phyloP scores from a whole-genome alignment of 768 basidiomycete genomes.

The Suillus alpinus region DNA sequence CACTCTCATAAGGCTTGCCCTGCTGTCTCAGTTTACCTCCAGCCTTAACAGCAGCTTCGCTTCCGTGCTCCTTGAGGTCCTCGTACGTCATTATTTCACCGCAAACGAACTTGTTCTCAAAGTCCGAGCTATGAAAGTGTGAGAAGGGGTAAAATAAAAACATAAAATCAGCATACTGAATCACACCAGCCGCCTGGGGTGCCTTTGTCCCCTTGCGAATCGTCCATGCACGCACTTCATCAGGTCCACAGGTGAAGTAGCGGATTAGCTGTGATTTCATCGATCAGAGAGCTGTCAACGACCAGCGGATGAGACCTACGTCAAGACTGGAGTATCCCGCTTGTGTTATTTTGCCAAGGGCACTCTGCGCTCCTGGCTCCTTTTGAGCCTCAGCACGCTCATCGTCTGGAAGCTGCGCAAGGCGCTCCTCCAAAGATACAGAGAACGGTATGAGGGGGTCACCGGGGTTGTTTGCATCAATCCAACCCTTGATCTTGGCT shows the following conservation, averaged over 20 bases:
- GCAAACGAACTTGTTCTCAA: slow-evolving; percentile 97
- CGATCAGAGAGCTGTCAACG: neutral
- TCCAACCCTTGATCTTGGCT: slow-evolving; percentile 97
- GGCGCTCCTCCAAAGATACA: slow-evolving; percentile 90
- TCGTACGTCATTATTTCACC: slow-evolving; percentile 95
- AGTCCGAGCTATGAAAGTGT: slow-evolving; percentile 66
- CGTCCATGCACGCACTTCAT: slow-evolving; percentile 98
- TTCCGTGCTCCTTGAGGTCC: slow-evolving; percentile 88
- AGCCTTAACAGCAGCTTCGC: slow-evolving; percentile 89
- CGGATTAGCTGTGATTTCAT: slow-evolving; percentile 68
- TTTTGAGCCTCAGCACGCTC: slow-evolving; percentile 80
- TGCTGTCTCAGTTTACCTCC: slow-evolving; percentile 94
- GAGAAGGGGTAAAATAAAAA: neutral
- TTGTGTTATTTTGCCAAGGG: slow-evolving; percentile 90
- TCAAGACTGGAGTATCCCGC: slow-evolving; percentile 88
- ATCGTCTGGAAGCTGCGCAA: slow-evolving; percentile 57
- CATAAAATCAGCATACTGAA: slow-evolving; percentile 64
- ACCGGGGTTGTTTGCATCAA: slow-evolving; percentile 93
- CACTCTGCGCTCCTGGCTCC: slow-evolving; percentile 68
- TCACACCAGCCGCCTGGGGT: slow-evolving; percentile 96
- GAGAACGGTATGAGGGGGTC: slow-evolving; percentile 97
- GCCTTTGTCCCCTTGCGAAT: slow-evolving; percentile 92
- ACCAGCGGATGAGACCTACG: slow-evolving; percentile 40
- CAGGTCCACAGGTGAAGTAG: slow-evolving; percentile 96
- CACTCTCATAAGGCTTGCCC: slow-evolving; percentile 95